phyloP scores from a whole-genome alignment of 1,284 basidiomycete genomes.

The Apiotrichum akiyoshidainum region DNA sequence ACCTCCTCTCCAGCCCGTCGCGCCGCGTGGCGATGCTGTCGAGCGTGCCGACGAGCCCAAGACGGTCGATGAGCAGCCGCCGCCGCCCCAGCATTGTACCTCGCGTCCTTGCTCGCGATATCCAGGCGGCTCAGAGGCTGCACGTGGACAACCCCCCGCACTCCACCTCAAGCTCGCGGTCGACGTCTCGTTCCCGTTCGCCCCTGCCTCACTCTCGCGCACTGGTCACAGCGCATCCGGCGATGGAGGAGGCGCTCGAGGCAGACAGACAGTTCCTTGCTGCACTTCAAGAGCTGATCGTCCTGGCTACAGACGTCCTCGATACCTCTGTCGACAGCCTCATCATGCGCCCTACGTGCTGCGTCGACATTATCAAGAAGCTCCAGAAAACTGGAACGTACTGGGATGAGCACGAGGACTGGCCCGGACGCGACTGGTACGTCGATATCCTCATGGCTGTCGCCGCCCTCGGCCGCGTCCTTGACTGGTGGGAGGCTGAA shows the following conservation, averaged over 20 bases:
- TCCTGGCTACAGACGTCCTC: slow-evolving; percentile 88
- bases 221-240: slow-evolving; percentile 13
- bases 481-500: slow-evolving; percentile 99
- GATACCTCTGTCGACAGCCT: slow-evolving; percentile 85
- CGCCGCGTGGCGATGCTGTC: slow-evolving; percentile 31
- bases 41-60: slow-evolving; percentile 31
- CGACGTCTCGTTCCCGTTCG: slow-evolving; percentile 90
- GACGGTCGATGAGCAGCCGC: slow-evolving; percentile 25
- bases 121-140: background rate
- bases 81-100: slow-evolving; percentile 41
- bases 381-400: slow-evolving; percentile 86
- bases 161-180: slow-evolving; percentile 83
- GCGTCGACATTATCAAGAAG: slow-evolving; percentile 80
- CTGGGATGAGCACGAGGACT: slow-evolving; percentile 97
- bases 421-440: slow-evolving; percentile 98
- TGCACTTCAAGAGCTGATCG: slow-evolving; percentile 90
- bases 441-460: slow-evolving; percentile 95
- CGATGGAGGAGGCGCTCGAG: slow-evolving; percentile 22
- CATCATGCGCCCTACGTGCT: slow-evolving; percentile 76
- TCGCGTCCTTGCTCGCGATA: slow-evolving; percentile 35
- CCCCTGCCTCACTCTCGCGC: slow-evolving; percentile 74
- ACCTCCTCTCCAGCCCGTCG: slow-evolving; percentile 30
- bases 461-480: slow-evolving; percentile 88
- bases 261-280: slow-evolving; percentile 60
- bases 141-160: background rate